Percentiles rank a stretch among this genome's conserved stretches.
phyloP scores from a whole-genome alignment of 352 stramenopile genomes.

The Globisporangium uncinulatum region DNA sequence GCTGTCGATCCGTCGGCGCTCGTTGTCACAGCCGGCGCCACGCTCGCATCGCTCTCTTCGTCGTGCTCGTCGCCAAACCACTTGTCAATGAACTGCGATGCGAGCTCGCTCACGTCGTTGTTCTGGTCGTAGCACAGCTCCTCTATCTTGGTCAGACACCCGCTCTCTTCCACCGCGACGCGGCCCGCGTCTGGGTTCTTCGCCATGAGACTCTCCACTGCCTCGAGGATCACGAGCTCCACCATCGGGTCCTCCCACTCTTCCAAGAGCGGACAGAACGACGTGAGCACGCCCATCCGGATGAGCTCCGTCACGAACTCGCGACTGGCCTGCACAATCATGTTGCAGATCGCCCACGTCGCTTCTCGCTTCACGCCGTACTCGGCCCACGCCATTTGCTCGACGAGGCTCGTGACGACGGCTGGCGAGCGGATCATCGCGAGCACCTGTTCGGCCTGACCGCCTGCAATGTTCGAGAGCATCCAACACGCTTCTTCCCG shows the following conservation, averaged over 20 bases:
- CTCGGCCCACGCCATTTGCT: constrained; percentile 86
- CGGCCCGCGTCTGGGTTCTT: constrained; percentile 58
- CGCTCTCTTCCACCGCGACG: constrained; percentile 74
- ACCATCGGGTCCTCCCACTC: constrained; percentile 85
- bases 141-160: constrained; percentile 71
- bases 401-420: constrained; percentile 57
- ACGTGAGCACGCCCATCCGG: constrained; percentile 65
- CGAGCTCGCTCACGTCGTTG: constrained; percentile 66
- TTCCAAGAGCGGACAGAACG: constrained; percentile 66
- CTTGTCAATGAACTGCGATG: constrained; percentile 74
- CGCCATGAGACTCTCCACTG: constrained; percentile 61
- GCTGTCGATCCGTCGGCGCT: constrained; percentile 21
- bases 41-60: constrained; percentile 36
- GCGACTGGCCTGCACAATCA: constrained; percentile 64
- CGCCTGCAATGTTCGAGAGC: constrained; percentile 80
- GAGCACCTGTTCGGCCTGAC: constrained; percentile 65
- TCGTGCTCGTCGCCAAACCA: constrained; percentile 59
- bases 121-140: constrained; percentile 82
- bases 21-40: constrained; percentile 39
- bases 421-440: constrained; percentile 68
- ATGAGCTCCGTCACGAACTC: constrained; percentile 64
- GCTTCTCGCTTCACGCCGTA: constrained; percentile 81
- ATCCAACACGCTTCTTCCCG: constrained; percentile 86
- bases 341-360: constrained; percentile 84
- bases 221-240: constrained; percentile 81